Evolutionary conservation across 1,284 basidiomycete genomes (phyloP), one percentile per base, ranked within the genome.

Genomic region (Melampsora americana): DNA sequence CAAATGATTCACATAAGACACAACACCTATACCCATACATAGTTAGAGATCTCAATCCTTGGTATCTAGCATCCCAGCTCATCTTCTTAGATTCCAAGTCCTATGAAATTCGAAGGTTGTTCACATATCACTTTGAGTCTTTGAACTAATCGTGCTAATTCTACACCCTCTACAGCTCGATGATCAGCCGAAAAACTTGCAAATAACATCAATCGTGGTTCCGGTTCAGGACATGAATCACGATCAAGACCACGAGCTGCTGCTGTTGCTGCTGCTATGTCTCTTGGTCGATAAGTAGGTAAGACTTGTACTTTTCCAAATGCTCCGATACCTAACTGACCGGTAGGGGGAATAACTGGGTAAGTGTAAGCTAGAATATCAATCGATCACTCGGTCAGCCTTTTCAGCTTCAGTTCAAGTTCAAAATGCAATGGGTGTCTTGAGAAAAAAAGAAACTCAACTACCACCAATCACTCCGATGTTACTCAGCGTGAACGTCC

Each of bases 131-230:
- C 85, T 80, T 93, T 90, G 93, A 94, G 96, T 61, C 87, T 86
- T 84, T 95, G 92, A 67, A 94, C 91, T 82, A 96, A 92, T 73
- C 90, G 90, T 62, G 93, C 93, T 78, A 96, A 83, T 84, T 96
- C 94, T 0, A 93, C 93, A 6, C 94, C 94, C 82, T 96, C 93
- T 9, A 95, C 89, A 6, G 95, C 89, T 23, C 94, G 85, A 85
- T 96, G 94, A 82, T 96, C 94, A 42, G 90, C 94, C 79, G 89
- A 90, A 90, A 92, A 95, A 77, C 90, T 91, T 2, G 93, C 87
- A 28, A 88, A 87, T 66, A 92, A 84, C 83, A 89, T 89, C 77
- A 95, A 83, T 79, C 92, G 86, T 42, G 84, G 83, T 71, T 79
- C 79, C 35, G 81, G 80, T 14, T 81, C 81, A 12, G 79, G 82